Conservation (phyloP, 768 basidiomycete species). For the Guyanaporus albipodus region DNA sequence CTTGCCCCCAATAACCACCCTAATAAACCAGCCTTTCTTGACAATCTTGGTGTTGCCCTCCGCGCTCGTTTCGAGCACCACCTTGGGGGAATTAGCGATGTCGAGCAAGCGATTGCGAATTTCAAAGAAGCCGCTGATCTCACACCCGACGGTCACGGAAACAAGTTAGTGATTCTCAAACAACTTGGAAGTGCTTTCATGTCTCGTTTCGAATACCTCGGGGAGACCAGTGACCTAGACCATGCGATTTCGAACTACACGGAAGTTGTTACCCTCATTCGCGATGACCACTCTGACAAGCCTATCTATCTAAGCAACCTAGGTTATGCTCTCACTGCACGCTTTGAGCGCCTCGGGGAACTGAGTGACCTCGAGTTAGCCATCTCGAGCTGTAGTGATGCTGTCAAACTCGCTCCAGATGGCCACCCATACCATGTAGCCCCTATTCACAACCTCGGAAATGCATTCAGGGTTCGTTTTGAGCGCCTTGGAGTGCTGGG, state of each 20-base stretch:
- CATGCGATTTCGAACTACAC: background rate
- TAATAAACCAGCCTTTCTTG: background rate
- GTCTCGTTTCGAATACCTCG: background rate
- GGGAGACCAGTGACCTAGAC: background rate
- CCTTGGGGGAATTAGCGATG: background rate
- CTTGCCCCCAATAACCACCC: too few species aligned
- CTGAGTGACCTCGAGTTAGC: background rate
- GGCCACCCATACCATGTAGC: background rate
- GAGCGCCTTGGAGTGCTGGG: background rate
- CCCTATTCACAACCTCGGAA: background rate
- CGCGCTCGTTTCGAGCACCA: background rate
- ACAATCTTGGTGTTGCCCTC: background rate
- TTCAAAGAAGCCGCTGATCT: background rate
- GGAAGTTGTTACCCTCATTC: background rate
- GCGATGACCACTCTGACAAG: background rate
- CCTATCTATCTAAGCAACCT: background rate
- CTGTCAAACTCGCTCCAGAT: background rate
- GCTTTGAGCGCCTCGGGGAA: background rate
- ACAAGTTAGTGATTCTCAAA: background rate
- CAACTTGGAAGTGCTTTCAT: background rate
- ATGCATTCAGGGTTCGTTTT: background rate
- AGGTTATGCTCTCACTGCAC: background rate
- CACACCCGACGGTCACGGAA: background rate
- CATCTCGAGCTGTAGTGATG: background rate
- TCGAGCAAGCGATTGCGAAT: constrained; percentile 3